Conservation (phyloP, 2,329 filamentous ascomycete genomes). For the Venturia effusa region DNA sequence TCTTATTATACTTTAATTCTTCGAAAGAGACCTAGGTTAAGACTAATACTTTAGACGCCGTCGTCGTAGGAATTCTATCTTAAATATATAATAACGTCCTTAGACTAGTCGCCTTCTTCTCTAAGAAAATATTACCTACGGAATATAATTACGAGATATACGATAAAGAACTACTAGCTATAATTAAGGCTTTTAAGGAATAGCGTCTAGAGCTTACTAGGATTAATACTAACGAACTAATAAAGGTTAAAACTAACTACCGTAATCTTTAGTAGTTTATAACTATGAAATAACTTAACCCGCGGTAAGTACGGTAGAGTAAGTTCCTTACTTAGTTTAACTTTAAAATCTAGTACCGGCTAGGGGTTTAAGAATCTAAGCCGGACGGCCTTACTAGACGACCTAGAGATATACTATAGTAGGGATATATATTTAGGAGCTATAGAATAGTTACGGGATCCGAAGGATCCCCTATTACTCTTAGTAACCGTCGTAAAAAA, state of each 20-base stretch:
- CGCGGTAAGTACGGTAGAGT: not conserved
- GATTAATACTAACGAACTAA: not conserved
- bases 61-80: conserved; percentile 9
- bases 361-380: not conserved
- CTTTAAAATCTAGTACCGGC: not conserved
- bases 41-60: conserved; percentile 15
- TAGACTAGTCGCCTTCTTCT: conserved; percentile 15
- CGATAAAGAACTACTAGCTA: too few relatives aligned
- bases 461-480: too few relatives aligned
- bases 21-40: conserved; percentile 13
- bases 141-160: too few relatives aligned
- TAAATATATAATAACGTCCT: conserved; percentile 11
- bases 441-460: too few relatives aligned
- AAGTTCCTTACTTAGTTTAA: too few relatives aligned
- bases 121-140: conserved; percentile 15
- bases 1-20: conserved; percentile 16
- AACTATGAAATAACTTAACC: too few relatives aligned
- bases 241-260: too few relatives aligned
- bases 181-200: conserved; percentile 19
- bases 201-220: conserved; percentile 17
- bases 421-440: too few relatives aligned
- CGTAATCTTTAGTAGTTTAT: too few relatives aligned
- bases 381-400: not conserved
- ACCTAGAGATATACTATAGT: not conserved
- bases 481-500: too few relatives aligned